Base-by-base conservation (phyloP, 176 grass and related monocot genomes). In the Juncus effusus region DNA sequence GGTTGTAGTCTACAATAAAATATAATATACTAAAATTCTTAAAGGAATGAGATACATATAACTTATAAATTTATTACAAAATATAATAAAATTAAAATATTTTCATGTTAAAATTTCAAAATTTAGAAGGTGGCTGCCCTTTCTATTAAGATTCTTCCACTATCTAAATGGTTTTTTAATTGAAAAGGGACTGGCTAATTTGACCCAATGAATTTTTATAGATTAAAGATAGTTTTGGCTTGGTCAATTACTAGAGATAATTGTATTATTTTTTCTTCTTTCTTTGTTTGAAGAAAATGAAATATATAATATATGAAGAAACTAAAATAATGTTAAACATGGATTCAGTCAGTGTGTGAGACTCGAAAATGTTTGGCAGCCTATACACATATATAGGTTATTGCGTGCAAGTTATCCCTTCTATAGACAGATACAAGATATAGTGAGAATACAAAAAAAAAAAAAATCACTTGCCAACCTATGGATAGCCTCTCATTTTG, bases 311-410 rank as follows among this genome's bases (percentile, higher is more conserved):
- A 47, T 47, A 47, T 47, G 44, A 47, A 47, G 0, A 47, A 47
- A 47, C 44, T 47, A 47, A 47, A 47, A 1, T 47, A 1, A 47
- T 47, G 44, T 6, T 47, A 47, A 47, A 47, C 9, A 51, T 68
- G 51, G 51, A 16, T 54, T 70, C 67, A 70, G 55, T 70, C 67
- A 19, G 36, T 16, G 67, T 7, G 36, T 54, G 44, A 56, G 36
- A 67, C 64, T 56, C 37, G 67, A 70, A 70, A 56, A n/a, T 40
- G 67, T 70, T 70, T 19, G 67, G 67, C 67, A 56, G 55, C 67
- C 38, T 70, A 70, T 36, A 70, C 51, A 56, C 41, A 38, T 70
- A 70, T 10, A 36, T 53, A 67, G 64, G 37, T 56, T 57, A 56
- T 70, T 40, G 67, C 67, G 67, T 70, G 67, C 67, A 70, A 70